Base-by-base conservation (phyloP, 257 asterid species). In the Cynanchum wilfordii region DNA sequence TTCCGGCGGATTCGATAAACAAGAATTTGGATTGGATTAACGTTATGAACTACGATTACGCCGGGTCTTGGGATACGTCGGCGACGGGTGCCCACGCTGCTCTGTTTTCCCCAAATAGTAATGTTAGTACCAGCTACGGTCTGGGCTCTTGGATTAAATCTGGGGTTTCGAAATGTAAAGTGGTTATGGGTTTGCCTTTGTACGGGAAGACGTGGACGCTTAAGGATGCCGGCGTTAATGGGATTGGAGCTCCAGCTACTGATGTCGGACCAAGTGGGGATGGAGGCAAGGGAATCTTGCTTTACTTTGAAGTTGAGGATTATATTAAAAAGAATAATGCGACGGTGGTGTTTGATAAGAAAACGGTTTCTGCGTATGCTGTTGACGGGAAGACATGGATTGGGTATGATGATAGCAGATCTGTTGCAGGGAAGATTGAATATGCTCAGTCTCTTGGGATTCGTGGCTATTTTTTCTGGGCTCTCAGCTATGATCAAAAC, bases 381-480 rank as follows among this genome's bases (percentile, higher is more conserved):
- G 88, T 90, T 20, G 85, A 90, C 0, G 93, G 90, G 3, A 75
- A 30, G 77, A 16, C 69, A 11, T 92, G 98, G 98, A 78, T 92
- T 10, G 98, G 98, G 42, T 92, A 89, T 54, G 98, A 92, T 75
- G 91, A 90, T 69, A 10, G 58, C 0, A 75, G 40, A 44, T 78
- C 96, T 0, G 82, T 85, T 1, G 57, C 78, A 0, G 84, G 12
- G 2, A 90, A 89, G 77, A 74, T 86, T 30, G 69, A 24, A 0
- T 92, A 82, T 45, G 98, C 98, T 65, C 79, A 52, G 63, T 40
- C 40, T 17, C 85, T 82, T 10, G 81, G 83, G 3, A 74, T 92
- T 52, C 86, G 95, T 1, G 97, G 98, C 0, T 89, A 92, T 84
- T 92, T 89, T 75, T 86, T 92, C 68, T 92, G 96, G 97, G 91